Evolutionary conservation across 805 yeast genomes (phyloP), one percentile per base, ranked within the genome.

Genomic region (Lipomyces yamanashiensis): DNA sequence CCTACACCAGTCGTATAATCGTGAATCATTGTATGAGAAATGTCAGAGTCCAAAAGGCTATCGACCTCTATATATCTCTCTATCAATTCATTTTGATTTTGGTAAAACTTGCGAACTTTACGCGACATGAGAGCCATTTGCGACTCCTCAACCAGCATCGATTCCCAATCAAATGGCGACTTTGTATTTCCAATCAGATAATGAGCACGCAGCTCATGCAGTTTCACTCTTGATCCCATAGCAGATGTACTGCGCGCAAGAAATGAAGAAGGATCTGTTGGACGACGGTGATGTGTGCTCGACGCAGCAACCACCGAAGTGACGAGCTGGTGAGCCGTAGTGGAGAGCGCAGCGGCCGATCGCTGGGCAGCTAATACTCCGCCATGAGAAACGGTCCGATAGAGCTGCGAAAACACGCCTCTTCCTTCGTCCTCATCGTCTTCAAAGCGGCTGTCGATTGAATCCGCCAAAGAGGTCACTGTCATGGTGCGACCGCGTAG

Each of bases 21-120:
- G 52, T 83, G 79, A 57, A 89, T 79, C 86, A 89, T 86, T 50
- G 82, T 78, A 63, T 81, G 80, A 67, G 86, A 89, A 62, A 89
- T 81, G 0, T 92, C 92, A 3, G 90, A 83, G 71, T 88, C 95
- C 52, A 89, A 78, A 57, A 88, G 77, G 56, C 79, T 77, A 72
- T 89, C 96, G 33, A 89, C 84, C 62, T 84, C 87, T 43, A 74
- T 73, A 70, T 83, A 87, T 58, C 84, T 77, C 28, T 80, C 82
- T 58, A 88, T 84, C 58, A 85, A 72, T 48, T 79, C 83, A 72
- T 89, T 89, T 74, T 88, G 93, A 1, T 76, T 72, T 48, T 74
- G 74, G 74, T 89, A 89, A 73, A 76, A 88, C 19, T 73, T 61
- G 34, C 79, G 75, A 5, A 83, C 60, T 47, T 67, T 72, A 23